Evolutionary conservation across 495 filamentous ascomycete genomes (phyloP), one percentile per base, ranked within the genome.

Genomic region (Geoglossum glabrum): DNA sequence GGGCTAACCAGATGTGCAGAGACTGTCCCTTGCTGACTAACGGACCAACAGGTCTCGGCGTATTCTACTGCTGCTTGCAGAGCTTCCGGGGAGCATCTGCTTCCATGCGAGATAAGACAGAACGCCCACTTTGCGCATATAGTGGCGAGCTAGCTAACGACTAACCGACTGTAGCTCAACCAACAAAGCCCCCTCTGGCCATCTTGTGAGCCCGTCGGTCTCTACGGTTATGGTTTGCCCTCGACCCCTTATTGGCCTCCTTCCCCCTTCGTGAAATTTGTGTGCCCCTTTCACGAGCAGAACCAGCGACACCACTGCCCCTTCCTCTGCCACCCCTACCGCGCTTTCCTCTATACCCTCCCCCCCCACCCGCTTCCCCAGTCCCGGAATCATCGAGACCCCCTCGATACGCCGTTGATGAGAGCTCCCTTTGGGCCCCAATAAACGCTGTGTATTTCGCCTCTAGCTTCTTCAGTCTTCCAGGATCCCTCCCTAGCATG

Each of bases 401-500:
- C 7, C 69, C 75, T 57, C 76, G 63, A 71, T 77, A 89, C n/a
- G 82, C 69, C 0, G 84, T 88, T 3, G 78, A 64, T 26, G 70
- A 71, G 6, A 94, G 55, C 54, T 77, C 74, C 0, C 64, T 70
- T 66, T 93, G 86, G 27, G 64, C 68, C 0, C 79, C 83, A 27
- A 70, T 67, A 56, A 78, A 81, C 61, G 75, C 71, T 19, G 78
- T 74, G 62, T 83, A 83, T 63, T 75, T 79, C 55, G 73, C 72
- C 69, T 90, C 84, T 49, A 96, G 66, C 61, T 74, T 72, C 59
- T 76, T 72, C 28, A 81, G 67, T 50, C 81, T 73, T 60, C 75
- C 74, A n/a, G 81, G 76, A 63, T 93, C 83, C 27, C 90, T 72
- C 7, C 67, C 65, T 1, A 95, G 65, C 87, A 97, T 95, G 26